Conservation (phyloP, 2,329 filamentous ascomycete genomes). For the Beauveria brongniartii region DNA sequence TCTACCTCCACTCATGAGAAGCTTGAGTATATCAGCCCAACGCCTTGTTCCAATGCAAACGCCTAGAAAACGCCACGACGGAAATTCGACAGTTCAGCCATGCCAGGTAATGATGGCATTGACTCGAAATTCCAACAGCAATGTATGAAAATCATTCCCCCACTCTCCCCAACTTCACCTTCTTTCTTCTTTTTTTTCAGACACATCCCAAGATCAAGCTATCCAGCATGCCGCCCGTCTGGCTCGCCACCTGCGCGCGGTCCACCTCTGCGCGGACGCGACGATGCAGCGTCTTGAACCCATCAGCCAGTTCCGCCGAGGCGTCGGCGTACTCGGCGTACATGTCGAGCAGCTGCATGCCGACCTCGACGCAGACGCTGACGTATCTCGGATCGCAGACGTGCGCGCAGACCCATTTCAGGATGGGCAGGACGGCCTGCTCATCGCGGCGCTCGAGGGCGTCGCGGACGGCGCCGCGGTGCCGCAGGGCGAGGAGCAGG, state of each 20-base stretch:
- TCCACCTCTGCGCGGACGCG: constrained; percentile 72
- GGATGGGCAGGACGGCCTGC: constrained; percentile 67
- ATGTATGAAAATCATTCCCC: background rate
- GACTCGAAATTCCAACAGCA: too few relatives aligned
- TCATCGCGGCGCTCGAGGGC: constrained; percentile 79
- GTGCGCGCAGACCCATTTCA: constrained; percentile 74
- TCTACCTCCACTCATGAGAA: background rate
- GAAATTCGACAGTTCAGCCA: background rate
- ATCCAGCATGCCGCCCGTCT: constrained; percentile 83
- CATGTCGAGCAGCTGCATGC: constrained; percentile 74
- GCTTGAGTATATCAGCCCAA: background rate
- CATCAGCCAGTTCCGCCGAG: constrained; percentile 62
- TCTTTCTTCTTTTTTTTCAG: background rate
- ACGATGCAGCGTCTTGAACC: constrained; percentile 60
- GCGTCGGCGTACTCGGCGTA: constrained; percentile 74
- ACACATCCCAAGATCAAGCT: constrained; percentile 32
- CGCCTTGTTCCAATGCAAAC: constrained; percentile 5
- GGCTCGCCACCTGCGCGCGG: constrained; percentile 71
- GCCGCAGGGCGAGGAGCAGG: constrained; percentile 73
- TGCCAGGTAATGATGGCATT: background rate
- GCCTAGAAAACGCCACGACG: background rate
- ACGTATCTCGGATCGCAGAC: constrained; percentile 79
- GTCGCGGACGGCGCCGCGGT: constrained; percentile 75
- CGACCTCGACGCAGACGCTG: constrained; percentile 72
- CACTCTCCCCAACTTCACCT: background rate